Base-by-base conservation (phyloP, 2,329 filamentous ascomycete species). In the Penicillium occitanis region DNA sequence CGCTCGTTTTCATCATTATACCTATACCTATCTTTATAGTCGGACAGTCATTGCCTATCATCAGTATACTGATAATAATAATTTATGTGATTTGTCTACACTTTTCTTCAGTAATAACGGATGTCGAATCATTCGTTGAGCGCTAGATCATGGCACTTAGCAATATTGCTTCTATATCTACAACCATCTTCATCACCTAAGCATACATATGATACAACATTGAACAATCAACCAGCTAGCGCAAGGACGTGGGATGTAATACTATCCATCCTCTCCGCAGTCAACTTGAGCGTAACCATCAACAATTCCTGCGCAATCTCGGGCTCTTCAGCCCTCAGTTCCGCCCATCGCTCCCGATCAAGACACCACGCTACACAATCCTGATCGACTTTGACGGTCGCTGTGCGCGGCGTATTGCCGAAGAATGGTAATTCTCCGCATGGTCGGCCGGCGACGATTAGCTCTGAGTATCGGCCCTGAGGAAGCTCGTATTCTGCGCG, bases 351-450 rank as follows among this genome's bases (percentile, higher is more conserved):
- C 55, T 88, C 86, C 13, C 82, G 80, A 66, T 90, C 89, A 80
- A 99, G 85, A 68, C 90, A 79, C 95, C 95, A 99, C 5, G 90
- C 87, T 0, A 95, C 87, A 68, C 90, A 91, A 71, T 94, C 89
- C 63, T 89, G 86, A 75, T 98, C 93, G 1, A 92, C 92, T 51
- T 89, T 84, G 11, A 96, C 93, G 0, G 91, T 97, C 1, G 93
- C 93, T 3, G 93, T 98, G 19, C 95, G 86, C 62, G 87, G 84
- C 1, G 94, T 98, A 73, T 96, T 91, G 2, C 90, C 92, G 80
- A 99, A 99, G 81, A 99, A 99, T 0, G 95, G 95, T 63, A 99
- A 79, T 80, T 99, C 95, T 42, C 95, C 95, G 72, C 94, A 98
- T 0, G 95, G 97, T 1, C 95, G 95, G 17, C 95, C 95, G 0